Base-by-base conservation (phyloP, 306 rosid species). In the Gastrolobium villosum region DNA sequence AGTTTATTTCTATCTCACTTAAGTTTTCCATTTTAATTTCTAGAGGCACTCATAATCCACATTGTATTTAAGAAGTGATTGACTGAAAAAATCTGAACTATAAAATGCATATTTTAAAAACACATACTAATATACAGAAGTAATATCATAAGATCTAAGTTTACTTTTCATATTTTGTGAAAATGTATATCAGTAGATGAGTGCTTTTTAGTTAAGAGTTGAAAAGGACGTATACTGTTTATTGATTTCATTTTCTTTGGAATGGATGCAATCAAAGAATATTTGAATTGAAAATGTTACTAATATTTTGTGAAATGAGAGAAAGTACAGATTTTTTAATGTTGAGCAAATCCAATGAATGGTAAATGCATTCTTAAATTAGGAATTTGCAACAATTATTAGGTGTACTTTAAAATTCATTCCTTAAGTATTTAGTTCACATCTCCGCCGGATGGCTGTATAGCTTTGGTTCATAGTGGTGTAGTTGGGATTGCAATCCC, bases 311-410 rank as follows among this genome's bases (percentile, higher is more conserved):
- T 48, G 11, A 75, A 65, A 30, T 53, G 53, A 46, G 36, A 77
- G n/a, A 41, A 65, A 43, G 5, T 28, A 50, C 30, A 50, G 0
- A 5, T 36, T 7, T 75, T 7, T 44, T 7, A 62, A 56, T n/a
- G 6, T 36, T 26, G 71, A 50, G 50, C 31, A 76, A 62, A 65
- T 64, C 64, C 54, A 64, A 64, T 28, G 40, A 63, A 26, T 48
- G 41, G 40, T 63, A 5, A 41, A 5, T 59, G 70, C 53, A 15
- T 34, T 45, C 69, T 41, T 2, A 46, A 34, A 48, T 44, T 45
- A 59, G 14, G 31, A 61, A n/a, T 45, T 10, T 61, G 26, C 28
- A 4, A 40, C 63, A 52, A 46, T 14, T 34, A 61, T 34, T 34
- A 57, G 34, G 15, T 75, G 30, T 62, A 15, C 15, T 15, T 40